Percentiles rank a stretch among this genome's conserved stretches.
phyloP scores from a whole-genome alignment of 73 alveolate genomes.

The Loxodes magnus region DNA sequence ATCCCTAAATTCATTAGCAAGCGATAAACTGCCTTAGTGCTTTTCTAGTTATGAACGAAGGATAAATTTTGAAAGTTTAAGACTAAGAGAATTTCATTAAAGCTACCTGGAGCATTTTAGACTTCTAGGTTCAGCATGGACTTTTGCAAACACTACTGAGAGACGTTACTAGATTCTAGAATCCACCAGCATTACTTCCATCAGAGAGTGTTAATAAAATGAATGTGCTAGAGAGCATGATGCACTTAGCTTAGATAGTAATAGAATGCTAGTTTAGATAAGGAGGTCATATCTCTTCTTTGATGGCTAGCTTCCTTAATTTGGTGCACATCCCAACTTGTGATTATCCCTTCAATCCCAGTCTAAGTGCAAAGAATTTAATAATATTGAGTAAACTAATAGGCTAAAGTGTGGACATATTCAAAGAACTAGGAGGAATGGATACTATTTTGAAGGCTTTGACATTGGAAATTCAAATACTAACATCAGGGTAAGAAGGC shows the following conservation, averaged over 20 bases:
- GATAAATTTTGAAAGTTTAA: not conserved
- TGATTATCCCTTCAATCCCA: not conserved
- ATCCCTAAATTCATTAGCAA: not conserved
- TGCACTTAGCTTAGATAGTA: not conserved
- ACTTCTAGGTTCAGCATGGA: slow-evolving; percentile 6
- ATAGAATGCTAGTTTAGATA: not conserved
- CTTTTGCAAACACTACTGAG: not conserved
- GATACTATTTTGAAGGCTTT: not conserved
- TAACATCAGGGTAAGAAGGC: not conserved
- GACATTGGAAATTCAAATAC: not conserved
- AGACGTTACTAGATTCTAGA: not conserved
- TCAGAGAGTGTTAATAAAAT: not conserved
- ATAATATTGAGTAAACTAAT: not conserved
- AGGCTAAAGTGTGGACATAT: slow-evolving; percentile 6
- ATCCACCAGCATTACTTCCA: not conserved
- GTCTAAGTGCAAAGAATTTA: not conserved
- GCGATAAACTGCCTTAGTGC: not conserved
- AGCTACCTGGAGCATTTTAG: not conserved
- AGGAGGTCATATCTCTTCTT: slow-evolving; percentile 6
- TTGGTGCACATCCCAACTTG: not conserved
- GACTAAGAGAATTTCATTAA: not conserved
- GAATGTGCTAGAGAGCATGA: not conserved
- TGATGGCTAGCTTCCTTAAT: not conserved
- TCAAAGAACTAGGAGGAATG: slow-evolving; percentile 7
- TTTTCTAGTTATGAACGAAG: slow-evolving; percentile 6